Conservation (phyloP, 345 rosid species). For the Euphorbia lathyris region DNA sequence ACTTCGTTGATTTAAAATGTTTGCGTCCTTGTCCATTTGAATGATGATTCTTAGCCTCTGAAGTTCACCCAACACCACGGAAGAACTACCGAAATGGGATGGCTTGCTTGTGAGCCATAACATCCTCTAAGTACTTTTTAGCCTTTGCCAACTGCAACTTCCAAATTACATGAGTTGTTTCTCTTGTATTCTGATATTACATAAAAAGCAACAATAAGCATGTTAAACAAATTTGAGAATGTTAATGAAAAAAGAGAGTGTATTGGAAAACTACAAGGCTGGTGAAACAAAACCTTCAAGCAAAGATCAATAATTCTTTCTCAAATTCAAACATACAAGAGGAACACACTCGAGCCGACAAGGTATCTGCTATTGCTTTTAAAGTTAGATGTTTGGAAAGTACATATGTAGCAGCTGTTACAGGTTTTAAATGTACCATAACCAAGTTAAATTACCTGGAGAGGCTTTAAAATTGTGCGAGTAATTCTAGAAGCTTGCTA, state of each 20-base stretch:
- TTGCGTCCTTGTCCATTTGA: slow-evolving; percentile 85
- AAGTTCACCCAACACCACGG: slow-evolving; percentile 71
- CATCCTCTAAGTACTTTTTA: slow-evolving; percentile 76
- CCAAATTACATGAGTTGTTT: slow-evolving; percentile 58
- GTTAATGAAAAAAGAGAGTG: background rate
- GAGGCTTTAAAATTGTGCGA: background rate
- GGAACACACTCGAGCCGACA: background rate
- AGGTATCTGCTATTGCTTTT: background rate
- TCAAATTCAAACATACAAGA: no score
- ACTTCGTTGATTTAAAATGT: slow-evolving; percentile 51
- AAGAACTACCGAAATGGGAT: slow-evolving; percentile 76
- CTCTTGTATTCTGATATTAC: slow-evolving; percentile 56
- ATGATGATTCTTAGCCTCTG: slow-evolving; percentile 76
- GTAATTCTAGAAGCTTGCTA: background rate
- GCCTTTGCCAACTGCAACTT: slow-evolving; percentile 64
- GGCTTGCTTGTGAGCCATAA: slow-evolving; percentile 73
- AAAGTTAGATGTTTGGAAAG: background rate
- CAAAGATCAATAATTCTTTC: background rate
- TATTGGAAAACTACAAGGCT: background rate
- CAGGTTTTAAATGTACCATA: background rate
- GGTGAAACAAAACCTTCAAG: background rate
- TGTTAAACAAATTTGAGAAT: background rate
- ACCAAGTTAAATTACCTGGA: background rate
- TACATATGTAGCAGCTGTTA: background rate
- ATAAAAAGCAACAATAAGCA: background rate